Evolutionary conservation across 2,329 filamentous ascomycete species (phyloP), one percentile per base, ranked within the genome.

Genomic region (Curvularia hawaiiensis): DNA sequence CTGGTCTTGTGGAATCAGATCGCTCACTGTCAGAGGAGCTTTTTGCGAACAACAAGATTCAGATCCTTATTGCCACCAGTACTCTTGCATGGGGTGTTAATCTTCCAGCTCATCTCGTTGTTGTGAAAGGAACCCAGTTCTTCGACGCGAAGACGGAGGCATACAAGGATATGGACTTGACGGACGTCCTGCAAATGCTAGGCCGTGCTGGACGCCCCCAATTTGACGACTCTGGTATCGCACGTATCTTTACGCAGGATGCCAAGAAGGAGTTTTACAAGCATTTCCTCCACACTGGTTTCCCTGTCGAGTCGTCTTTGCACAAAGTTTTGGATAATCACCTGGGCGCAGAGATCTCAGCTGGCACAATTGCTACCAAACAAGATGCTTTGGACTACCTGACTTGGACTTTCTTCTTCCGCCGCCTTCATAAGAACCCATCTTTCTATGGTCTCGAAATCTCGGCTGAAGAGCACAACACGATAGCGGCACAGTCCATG

Each of bases 371-470:
- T 50, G 82, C 89, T 31, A 96, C 92, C 9, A 97, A 97, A 77
- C 95, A 99, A 77, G 95, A 99, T 78, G 95, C 95, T 0, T 84
- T 99, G 4, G 96, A 99, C 77, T 99, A 99, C 73, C 80, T 99
- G 52, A 99, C 95, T 0, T 99, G 96, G 95, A 99, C 96, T 0
- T 99, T 99, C 81, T 99, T 99, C 85, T 99, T 99, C 84, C 87
- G 96, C 3, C 85, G 95, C 11, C 80, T 99, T 39, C 95, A 99
- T 81, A 99, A 99, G 82, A 99, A 99, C 68, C 95, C 95, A 1
- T 96, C 93, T 0, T 99, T 97, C 79, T 99, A 99, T 68, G 96
- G 96, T 0, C 87, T 99, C 0, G 90, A 97, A 73, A 95, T 99
- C 44, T 91, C 91, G 0, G 89, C 91, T 0, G 93, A 97, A 67